Conservation (phyloP, 495 filamentous ascomycete species). For the Aspergillus carlsbadensis region DNA sequence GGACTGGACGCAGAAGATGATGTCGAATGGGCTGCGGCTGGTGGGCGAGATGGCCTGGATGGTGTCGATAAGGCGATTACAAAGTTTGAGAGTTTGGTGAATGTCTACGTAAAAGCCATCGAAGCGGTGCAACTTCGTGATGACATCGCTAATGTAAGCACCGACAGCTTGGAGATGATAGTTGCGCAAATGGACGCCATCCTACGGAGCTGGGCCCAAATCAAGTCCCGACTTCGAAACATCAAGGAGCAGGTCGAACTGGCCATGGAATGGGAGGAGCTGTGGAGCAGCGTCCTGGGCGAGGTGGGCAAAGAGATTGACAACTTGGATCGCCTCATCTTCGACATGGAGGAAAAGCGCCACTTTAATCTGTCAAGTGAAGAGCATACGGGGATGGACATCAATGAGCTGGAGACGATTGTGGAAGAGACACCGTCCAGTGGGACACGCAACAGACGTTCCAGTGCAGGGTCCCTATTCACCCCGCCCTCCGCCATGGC, state of each 20-base stretch:
- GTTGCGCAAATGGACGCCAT: conserved; percentile 87
- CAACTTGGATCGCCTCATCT: conserved; percentile 75
- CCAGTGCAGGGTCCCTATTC: conserved; percentile 62
- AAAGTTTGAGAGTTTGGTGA: conserved; percentile 81
- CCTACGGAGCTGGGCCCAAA: conserved; percentile 77
- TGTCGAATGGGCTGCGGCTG: conserved; percentile 94
- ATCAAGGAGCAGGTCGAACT: conserved; percentile 91
- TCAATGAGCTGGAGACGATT: conserved; percentile 89
- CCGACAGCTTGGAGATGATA: conserved; percentile 65
- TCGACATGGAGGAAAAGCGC: conserved; percentile 94
- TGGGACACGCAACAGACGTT: conserved; percentile 56
- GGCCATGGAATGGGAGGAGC: conserved; percentile 98
- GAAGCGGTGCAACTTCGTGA: conserved; percentile 79
- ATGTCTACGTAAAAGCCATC: conserved; percentile 86
- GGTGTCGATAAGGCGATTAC: conserved; percentile 85
- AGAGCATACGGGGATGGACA: conserved; percentile 66
- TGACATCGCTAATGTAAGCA: conserved; percentile 69
- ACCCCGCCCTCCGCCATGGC: conserved; percentile 55
- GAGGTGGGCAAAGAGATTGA: conserved; percentile 92
- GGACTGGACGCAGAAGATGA: conserved; percentile 92
- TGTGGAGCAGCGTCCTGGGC: conserved; percentile 90
- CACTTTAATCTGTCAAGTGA: conserved; percentile 67
- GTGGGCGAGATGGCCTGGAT: conserved; percentile 81
- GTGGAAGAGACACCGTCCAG: conserved; percentile 78
- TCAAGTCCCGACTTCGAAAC: conserved; percentile 67